Evolutionary conservation across 805 yeast species (phyloP), one percentile per base, ranked within the genome.

Genomic region (Saccharomycopsis lassenensis): DNA sequence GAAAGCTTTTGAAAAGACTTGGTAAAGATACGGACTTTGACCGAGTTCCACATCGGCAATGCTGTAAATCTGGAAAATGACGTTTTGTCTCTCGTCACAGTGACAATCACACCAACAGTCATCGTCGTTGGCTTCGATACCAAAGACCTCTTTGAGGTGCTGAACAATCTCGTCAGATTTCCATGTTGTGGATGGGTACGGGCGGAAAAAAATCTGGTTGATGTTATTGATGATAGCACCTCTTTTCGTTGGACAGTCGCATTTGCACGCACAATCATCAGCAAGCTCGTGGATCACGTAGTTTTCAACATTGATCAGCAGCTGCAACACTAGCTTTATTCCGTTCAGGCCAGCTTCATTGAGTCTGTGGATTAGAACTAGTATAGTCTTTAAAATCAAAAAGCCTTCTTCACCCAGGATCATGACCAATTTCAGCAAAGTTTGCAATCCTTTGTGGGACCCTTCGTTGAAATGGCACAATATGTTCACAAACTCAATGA

Each of bases 71-170:
- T 23, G 16, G 12, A 26, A 33, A 11, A 37, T 23, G 21, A 22
- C 24, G 19, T 30, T 24, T 16, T 37, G 32, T n/a, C 17, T 19
- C n/a, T 39, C 38, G 18, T 39, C 43, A 31, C 43, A 35, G 18
- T 19, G 18, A 20, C 43, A 39, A 18, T 39, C 39, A 17, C 39
- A 39, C 39, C 43, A 39, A 24, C 39, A 39, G 4, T 35, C 36
- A 21, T 29, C 25, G 2, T 28, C 25, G 17, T 35, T 35, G 15
- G 30, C 39, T 15, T 35, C 11, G 20, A 35, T 35, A 7, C 26
- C 26, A 26, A 35, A 39, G 5, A 34, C 15, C 10, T 39, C 25
- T 23, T 39, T 35, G 33, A 39, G 22, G 22, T 35, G 39, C 3
- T n/a, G 15, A 14, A 39, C n/a, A 22, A 39, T 26, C n/a, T 39